Base-by-base conservation (phyloP, 2,329 filamentous ascomycete species). In the Xenoacremonium recifei region DNA sequence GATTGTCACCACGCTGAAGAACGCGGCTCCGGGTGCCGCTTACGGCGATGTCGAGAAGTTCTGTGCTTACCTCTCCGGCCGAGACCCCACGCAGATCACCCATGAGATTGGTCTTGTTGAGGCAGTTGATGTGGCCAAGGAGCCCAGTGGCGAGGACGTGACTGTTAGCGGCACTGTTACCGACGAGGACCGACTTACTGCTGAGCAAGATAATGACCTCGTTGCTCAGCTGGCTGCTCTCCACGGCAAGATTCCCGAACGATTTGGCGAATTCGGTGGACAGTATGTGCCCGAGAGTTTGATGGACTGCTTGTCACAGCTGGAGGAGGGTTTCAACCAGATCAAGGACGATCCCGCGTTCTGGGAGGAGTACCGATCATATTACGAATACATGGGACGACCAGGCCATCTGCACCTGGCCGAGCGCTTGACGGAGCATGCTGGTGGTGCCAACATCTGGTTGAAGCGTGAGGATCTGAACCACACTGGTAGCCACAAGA, bases 401-500 rank as follows among this genome's bases (percentile, higher is more conserved):
- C 92, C 93, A 2, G 93, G 92, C 39, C 90, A 92, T 54, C 75
- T 99, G 39, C 93, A 99, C 69, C 72, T 91, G 39, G 93, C 93
- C 2, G 84, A 93, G 55, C 84, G 91, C 39, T 73, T 99, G 52
- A 97, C 92, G 0, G 85, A 95, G 62, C 74, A 92, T 59, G 90
- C 89, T 35, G 89, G 90, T 18, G 93, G 93, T 47, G 92, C 93
- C 36, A 95, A 90, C 62, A 95, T 99, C 72, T 99, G 92, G 85
- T 72, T 99, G 54, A 99, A 99, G 79, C 83, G 93, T 57, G 93
- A 99, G 70, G 93, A 99, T 64, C 75, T 97, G 42, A 97, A 97
- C 70, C 93, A 99, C 66, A 97, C 93, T 7, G 93, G 93, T 53
- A 95, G 88, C 49, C 93, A 99, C 77, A 99, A 99, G 79, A 97